A percentile compares a stretch with the other conserved stretches of the same genome.
phyloP scores from a whole-genome alignment of 768 basidiomycete genomes.

The Xerocomus brunneocitrinus region DNA sequence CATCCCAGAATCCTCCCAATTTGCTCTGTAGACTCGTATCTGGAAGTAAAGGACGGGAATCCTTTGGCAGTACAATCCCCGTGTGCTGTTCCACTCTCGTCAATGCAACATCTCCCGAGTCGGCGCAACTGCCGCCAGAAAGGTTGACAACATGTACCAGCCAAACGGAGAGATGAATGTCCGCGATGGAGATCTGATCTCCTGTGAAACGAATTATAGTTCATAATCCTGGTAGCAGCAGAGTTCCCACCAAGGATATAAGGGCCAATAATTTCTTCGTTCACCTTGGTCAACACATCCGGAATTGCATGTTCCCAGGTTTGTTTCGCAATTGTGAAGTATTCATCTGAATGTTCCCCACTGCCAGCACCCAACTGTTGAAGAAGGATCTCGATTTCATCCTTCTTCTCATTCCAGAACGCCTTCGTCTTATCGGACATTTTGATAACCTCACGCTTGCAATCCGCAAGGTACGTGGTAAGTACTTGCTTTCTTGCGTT shows the following conservation, averaged over 20 bases:
- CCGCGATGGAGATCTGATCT: constrained; percentile 78
- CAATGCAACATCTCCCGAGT: constrained; percentile 49
- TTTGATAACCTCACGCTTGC: constrained; percentile 41
- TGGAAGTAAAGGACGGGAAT: constrained; percentile 27
- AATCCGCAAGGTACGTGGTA: constrained; percentile 46
- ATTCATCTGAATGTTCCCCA: constrained; percentile 42
- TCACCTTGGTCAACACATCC: constrained; percentile 43
- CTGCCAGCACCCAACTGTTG: constrained; percentile 46
- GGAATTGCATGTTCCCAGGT: constrained; percentile 52
- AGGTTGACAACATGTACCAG: constrained; percentile 55
- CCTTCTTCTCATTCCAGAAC: constrained; percentile 58
- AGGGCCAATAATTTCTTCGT: constrained; percentile 58
- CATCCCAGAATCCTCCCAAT: constrained; percentile 70
- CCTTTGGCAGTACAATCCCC: constrained; percentile 42
- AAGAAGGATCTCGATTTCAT: constrained; percentile 39
- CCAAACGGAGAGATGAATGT: constrained; percentile 80
- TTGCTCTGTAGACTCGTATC: constrained; percentile 36
- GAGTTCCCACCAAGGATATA: constrained; percentile 56
- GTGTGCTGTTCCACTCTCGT: constrained; percentile 47
- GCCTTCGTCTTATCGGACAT: constrained; percentile 59
- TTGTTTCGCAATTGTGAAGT: constrained; percentile 45
- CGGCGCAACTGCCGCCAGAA: constrained; percentile 46
- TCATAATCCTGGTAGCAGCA: neutral
- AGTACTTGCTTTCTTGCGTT: constrained; percentile 48
- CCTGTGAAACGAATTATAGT: constrained; percentile 40